These are phyloP conservation scores for Gossypium davidsonii DNA, from an alignment of 441 rosid genomes.

Conservation along the genomic window DNA sequence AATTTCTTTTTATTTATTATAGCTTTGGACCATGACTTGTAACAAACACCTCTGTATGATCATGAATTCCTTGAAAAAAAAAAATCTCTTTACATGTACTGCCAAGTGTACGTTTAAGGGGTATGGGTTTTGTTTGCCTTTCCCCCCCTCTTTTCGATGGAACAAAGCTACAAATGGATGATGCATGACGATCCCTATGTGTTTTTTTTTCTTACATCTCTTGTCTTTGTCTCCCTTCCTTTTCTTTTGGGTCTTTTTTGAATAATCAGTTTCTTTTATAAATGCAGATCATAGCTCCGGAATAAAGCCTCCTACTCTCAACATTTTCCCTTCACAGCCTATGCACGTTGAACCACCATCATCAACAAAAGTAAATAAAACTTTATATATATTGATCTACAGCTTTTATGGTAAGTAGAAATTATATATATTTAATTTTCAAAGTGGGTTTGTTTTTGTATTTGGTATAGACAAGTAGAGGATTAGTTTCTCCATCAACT, in stretches of 20 bases:
- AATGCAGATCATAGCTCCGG: constrained; percentile 55
- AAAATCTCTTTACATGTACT: constrained; percentile 13
- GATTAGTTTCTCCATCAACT: constrained; percentile 44
- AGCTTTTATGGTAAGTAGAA: not conserved
- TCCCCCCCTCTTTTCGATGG: not conserved
- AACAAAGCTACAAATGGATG: constrained; percentile 18
- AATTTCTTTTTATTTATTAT: not conserved
- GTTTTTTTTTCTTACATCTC: constrained; percentile 18
- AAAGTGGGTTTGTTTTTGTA: constrained; percentile 34
- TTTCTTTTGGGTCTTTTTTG: constrained; percentile 7
- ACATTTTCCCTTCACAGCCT: constrained; percentile 94
- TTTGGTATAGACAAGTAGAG: constrained; percentile 41
- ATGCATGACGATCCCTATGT: constrained; percentile 21
- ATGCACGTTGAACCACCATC: constrained; percentile 71
- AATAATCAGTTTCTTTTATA: constrained; percentile 17
- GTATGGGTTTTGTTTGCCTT: not conserved
- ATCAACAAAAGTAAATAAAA: constrained; percentile 38
- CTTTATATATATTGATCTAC: constrained; percentile 7
- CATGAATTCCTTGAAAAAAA: constrained; percentile 18
- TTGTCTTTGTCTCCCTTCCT: constrained; percentile 16
- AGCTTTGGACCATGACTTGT: constrained; percentile 24
- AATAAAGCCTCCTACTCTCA: constrained; percentile 91
- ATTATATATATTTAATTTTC: not conserved
- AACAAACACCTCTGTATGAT: constrained; percentile 20
- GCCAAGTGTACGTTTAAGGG: constrained; percentile 19